phyloP scores from a whole-genome alignment of 106 monocot species.

The Amphibolis antarctica region DNA sequence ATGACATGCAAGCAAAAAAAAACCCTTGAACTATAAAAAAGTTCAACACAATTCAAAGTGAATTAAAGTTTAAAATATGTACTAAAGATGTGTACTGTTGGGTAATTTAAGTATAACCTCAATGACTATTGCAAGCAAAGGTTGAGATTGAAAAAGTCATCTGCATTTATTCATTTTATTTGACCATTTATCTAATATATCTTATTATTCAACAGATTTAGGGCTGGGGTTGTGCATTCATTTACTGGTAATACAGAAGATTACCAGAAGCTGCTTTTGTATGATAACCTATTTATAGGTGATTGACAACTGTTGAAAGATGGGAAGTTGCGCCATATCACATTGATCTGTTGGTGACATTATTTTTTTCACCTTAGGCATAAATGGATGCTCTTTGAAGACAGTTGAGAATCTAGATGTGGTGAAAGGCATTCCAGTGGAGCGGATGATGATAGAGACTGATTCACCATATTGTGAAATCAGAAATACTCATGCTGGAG shows the following conservation, averaged over 20 bases:
- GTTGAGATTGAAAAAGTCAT: neutral
- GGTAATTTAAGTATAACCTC: too few species aligned
- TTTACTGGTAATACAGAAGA: conserved; percentile 92
- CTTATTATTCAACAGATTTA: conserved; percentile 38
- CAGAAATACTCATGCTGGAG: conserved; percentile 87
- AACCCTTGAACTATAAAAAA: too few species aligned
- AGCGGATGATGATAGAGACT: conserved; percentile 97
- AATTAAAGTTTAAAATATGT: too few species aligned
- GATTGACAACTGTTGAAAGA: neutral
- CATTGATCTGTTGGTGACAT: neutral
- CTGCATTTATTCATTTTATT: neutral
- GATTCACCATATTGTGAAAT: conserved; percentile 99
- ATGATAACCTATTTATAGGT: conserved; percentile 93
- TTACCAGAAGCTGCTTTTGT: conserved; percentile 56
- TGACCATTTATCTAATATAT: neutral
- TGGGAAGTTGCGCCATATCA: neutral
- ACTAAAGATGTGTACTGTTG: too few species aligned
- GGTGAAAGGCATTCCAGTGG: conserved; percentile 59
- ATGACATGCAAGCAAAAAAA: too few species aligned
- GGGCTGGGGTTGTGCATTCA: conserved; percentile 77
- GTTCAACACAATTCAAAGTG: too few species aligned
- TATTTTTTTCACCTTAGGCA: conserved; percentile 30
- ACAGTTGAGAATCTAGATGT: conserved; percentile 69
- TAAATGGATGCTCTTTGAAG: conserved; percentile 93
- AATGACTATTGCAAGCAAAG: neutral